These are phyloP conservation scores for Acacia melanoxylon DNA, from an alignment of 306 rosid genomes.

Conservation along the genomic window DNA sequence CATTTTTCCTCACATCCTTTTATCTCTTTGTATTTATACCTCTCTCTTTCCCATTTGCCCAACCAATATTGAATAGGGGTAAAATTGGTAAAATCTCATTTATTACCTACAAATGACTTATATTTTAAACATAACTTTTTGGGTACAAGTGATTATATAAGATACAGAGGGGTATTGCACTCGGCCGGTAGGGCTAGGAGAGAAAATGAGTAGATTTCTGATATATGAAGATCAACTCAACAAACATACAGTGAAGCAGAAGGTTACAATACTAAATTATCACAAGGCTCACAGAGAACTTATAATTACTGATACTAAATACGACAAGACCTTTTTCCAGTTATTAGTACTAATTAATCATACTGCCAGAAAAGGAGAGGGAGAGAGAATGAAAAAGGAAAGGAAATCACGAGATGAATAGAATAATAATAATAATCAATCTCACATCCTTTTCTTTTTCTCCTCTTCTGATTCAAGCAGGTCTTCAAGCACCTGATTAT, in stretches of 20 bases:
- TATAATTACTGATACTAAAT: neutral
- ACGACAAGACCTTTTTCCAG: neutral
- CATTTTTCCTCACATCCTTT: too few relatives aligned
- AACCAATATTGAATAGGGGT: too few relatives aligned
- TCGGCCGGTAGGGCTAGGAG: neutral
- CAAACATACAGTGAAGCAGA: neutral
- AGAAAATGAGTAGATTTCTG: neutral
- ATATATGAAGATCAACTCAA: neutral
- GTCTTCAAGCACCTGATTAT: slow-evolving; percentile 71
- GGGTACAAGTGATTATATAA: too few relatives aligned
- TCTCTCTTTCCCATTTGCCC: too few relatives aligned
- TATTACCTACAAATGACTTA: too few relatives aligned
- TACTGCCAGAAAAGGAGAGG: neutral
- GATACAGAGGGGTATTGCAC: neutral
- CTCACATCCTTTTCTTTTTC: slow-evolving; percentile 40
- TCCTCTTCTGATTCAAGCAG: slow-evolving; percentile 63
- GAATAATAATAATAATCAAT: neutral
- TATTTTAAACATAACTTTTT: too few relatives aligned
- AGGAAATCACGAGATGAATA: neutral
- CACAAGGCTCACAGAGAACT: neutral
- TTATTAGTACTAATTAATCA: neutral
- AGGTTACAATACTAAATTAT: neutral
- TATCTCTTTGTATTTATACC: too few relatives aligned
- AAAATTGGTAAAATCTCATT: too few relatives aligned
- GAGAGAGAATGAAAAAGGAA: neutral